A percentile compares a stretch with the other conserved stretches of the same genome.
Evolutionary conservation across 73 alveolate genomes (phyloP).

Genomic region (Loxodes magnus): DNA sequence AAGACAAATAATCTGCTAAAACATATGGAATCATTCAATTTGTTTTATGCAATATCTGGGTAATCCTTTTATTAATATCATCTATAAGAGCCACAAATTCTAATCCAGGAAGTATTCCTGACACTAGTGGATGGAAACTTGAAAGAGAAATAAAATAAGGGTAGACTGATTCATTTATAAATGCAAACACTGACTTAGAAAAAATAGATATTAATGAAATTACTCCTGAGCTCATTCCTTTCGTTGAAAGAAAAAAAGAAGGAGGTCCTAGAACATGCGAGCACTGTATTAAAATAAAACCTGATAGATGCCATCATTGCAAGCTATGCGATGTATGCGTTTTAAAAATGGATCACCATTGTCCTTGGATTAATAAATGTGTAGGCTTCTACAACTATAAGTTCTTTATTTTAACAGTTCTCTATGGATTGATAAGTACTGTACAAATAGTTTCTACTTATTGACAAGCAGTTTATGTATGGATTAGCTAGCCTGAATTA

Average conservation of each 20-base stretch:
- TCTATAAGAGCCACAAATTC: constrained; percentile 17
- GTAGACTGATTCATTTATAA: too few relatives aligned
- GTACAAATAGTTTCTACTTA: constrained; percentile 4
- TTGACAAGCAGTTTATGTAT: constrained; percentile 18
- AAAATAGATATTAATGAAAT: too few relatives aligned
- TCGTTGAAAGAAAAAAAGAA: constrained; percentile 25
- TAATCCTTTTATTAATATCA: too few relatives aligned
- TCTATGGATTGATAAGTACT: constrained; percentile 1
- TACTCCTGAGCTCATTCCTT: too few relatives aligned
- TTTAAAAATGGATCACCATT: constrained; percentile 78
- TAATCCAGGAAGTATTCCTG: constrained; percentile 34
- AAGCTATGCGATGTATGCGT: constrained; percentile 54
- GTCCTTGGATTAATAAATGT: constrained; percentile 77
- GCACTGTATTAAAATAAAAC: constrained; percentile 44
- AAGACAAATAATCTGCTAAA: too few relatives aligned
- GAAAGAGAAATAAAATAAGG: too few relatives aligned
- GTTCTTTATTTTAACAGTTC: neutral
- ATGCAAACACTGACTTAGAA: too few relatives aligned
- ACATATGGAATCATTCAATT: too few relatives aligned
- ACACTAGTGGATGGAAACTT: constrained; percentile 32
- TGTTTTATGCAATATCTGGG: too few relatives aligned
- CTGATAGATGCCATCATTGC: constrained; percentile 78
- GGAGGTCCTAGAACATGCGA: constrained; percentile 33
- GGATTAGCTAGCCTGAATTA: neutral
- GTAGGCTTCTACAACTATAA: constrained; percentile 61